Conservation (phyloP, 23 red algal species). For the Pyropia haitanensis region DNA sequence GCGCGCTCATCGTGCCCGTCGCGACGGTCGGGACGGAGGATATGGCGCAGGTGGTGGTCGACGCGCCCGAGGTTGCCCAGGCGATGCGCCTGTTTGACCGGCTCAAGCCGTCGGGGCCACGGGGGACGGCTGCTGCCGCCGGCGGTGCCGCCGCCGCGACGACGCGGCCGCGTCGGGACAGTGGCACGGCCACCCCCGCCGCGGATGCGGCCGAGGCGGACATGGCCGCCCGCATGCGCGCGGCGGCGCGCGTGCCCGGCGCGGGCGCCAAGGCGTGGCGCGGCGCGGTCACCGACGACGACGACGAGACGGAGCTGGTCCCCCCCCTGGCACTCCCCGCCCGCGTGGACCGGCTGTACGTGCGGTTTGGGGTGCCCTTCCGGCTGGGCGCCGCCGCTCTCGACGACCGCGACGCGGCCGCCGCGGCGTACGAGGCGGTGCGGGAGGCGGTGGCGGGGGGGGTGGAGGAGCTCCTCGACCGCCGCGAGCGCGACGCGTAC, state of each 20-base stretch:
- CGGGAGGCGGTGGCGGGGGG: conserved; percentile 29
- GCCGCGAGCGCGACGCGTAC: conserved; percentile 36
- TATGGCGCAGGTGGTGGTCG: conserved; percentile 27
- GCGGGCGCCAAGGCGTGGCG: conserved; percentile 11
- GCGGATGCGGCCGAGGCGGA: background rate
- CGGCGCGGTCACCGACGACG: background rate
- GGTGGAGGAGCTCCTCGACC: conserved; percentile 17
- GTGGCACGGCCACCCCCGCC: too few species aligned
- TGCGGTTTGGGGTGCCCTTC: conserved; percentile 67
- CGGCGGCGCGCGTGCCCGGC: background rate
- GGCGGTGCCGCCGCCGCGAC: background rate
- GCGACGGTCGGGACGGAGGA: conserved; percentile 68
- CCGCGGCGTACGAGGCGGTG: conserved; percentile 13
- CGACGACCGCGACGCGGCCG: conserved; percentile 15
- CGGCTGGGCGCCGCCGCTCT: conserved; percentile 18
- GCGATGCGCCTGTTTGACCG: conserved; percentile 3
- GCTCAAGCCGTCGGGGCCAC: conserved; percentile 1
- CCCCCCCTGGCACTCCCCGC: conserved; percentile 40
- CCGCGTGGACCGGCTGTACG: conserved; percentile 49
- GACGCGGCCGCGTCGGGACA: too few species aligned
- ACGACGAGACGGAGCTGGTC: conserved; percentile 22
- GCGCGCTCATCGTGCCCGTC: conserved; percentile 71
- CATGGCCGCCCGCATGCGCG: background rate
- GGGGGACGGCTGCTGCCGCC: background rate
- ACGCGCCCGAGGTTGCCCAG: conserved; percentile 23